Evolutionary conservation across 441 rosid genomes (phyloP).

Genomic region (Aquilaria agallochum): DNA sequence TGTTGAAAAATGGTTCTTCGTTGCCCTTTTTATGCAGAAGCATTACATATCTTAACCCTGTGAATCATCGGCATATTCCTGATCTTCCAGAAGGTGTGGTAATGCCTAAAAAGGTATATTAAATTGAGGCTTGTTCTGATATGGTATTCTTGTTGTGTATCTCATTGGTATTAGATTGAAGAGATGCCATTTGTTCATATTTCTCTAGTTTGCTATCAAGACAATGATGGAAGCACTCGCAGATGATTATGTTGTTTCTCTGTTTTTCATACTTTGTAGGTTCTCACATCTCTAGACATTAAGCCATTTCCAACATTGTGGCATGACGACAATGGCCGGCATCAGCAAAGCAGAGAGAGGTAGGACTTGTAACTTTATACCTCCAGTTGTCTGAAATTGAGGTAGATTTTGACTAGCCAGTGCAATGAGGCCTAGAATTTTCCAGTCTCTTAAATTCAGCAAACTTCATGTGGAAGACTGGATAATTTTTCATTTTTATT

Average conservation of each 20-base stretch:
- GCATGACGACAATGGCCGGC: conserved; percentile 91
- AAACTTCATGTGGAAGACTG: no score
- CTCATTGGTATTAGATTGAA: background rate
- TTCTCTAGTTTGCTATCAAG: no score
- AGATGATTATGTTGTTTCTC: no score
- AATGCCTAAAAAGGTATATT: conserved; percentile 73
- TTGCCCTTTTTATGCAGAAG: conserved; percentile 47
- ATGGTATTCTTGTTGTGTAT: no score
- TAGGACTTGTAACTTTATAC: conserved; percentile 13
- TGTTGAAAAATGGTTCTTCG: background rate
- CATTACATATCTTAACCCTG: conserved; percentile 63
- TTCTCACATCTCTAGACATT: conserved; percentile 59
- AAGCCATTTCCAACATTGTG: conserved; percentile 83
- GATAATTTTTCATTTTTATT: no score
- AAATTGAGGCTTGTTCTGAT: background rate
- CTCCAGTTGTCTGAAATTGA: no score
- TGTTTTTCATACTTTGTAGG: conserved; percentile 35
- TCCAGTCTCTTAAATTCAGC: no score
- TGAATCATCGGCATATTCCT: conserved; percentile 46
- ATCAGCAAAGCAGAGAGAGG: conserved; percentile 84
- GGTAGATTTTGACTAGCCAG: no score
- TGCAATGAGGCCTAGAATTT: no score
- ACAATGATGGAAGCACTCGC: no score
- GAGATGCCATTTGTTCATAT: background rate
- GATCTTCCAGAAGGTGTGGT: conserved; percentile 66